These are phyloP conservation scores for Trypethelium eluteriae DNA, from an alignment of 495 filamentous ascomycete species.

Conservation along the genomic window DNA sequence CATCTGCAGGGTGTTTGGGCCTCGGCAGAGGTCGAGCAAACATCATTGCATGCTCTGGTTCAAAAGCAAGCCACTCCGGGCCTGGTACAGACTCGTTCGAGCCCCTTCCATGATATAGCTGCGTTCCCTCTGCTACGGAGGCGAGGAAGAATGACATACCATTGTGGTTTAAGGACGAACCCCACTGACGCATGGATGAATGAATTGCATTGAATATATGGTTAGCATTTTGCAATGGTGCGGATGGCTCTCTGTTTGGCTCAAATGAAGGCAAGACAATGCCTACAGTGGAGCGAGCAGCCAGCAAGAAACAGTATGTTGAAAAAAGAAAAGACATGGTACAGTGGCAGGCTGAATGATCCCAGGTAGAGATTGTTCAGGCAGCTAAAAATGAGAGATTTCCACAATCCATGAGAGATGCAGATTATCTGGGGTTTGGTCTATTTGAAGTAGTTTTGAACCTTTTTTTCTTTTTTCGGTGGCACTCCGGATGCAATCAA, in stretches of 20 bases:
- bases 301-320: not conserved
- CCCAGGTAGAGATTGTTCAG: not conserved
- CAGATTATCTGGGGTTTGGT: too few relatives aligned
- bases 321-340: not conserved
- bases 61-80: constrained; percentile 63
- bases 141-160: constrained; percentile 59
- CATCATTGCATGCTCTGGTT: constrained; percentile 57
- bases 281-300: not conserved
- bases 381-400: too few relatives aligned
- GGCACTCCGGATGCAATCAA: too few relatives aligned
- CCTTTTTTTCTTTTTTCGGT: too few relatives aligned
- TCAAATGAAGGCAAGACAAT: not conserved
- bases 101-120: constrained; percentile 55
- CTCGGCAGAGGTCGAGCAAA: constrained; percentile 41
- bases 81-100: constrained; percentile 37
- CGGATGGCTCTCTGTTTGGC: not conserved
- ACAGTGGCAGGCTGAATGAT: not conserved
- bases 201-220: constrained; percentile 62
- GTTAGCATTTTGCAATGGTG: constrained; percentile 21
- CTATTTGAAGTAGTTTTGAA: too few relatives aligned
- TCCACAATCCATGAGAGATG: too few relatives aligned
- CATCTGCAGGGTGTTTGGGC: not conserved
- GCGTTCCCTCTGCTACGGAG: constrained; percentile 48
- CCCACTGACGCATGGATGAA: constrained; percentile 62
- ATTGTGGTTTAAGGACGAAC: constrained; percentile 60